A percentile compares a stretch with the other conserved stretches of the same genome.
Evolutionary conservation across 108 stramenopile species (phyloP).

Genomic region (Aurantiochytrium sp.): DNA sequence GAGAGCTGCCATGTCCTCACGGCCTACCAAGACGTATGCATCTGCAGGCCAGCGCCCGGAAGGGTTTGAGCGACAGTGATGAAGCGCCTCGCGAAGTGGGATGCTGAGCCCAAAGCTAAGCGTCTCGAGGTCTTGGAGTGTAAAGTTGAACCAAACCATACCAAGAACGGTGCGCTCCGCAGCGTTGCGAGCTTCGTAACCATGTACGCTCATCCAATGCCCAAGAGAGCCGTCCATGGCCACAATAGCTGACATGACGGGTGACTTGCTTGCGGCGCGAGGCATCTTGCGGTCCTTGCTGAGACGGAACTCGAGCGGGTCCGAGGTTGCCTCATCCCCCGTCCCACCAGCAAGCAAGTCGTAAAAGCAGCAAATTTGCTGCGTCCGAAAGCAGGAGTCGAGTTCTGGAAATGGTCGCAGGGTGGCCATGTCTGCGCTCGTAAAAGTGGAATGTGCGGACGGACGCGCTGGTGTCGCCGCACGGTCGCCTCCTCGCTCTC

Average conservation of each 20-base stretch:
- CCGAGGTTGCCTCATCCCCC: not conserved
- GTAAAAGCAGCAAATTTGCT: not conserved
- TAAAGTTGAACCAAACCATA: constrained; percentile 4
- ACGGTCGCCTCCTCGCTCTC: not conserved
- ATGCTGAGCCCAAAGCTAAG: not conserved
- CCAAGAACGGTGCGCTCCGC: not conserved
- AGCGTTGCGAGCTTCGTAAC: not conserved
- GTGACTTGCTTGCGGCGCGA: not conserved
- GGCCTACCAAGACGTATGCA: constrained; percentile 65
- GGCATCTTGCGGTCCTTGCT: not conserved
- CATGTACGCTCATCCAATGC: constrained; percentile 11
- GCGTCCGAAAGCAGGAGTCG: not conserved
- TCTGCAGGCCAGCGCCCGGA: constrained; percentile 44
- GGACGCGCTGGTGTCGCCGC: no score
- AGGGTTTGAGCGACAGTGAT: constrained; percentile 53
- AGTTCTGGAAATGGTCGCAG: not conserved
- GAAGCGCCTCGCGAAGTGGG: constrained; percentile 54
- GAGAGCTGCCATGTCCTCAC: constrained; percentile 56
- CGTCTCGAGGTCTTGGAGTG: not conserved
- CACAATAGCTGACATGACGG: constrained; percentile 14
- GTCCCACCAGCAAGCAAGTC: not conserved
- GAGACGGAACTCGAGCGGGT: not conserved
- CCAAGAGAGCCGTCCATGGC: not conserved
- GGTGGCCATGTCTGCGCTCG: not conserved
- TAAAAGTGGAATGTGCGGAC: no score